Conservation (phyloP, 75 land plant species). For the Adiantum capillusveneris region DNA sequence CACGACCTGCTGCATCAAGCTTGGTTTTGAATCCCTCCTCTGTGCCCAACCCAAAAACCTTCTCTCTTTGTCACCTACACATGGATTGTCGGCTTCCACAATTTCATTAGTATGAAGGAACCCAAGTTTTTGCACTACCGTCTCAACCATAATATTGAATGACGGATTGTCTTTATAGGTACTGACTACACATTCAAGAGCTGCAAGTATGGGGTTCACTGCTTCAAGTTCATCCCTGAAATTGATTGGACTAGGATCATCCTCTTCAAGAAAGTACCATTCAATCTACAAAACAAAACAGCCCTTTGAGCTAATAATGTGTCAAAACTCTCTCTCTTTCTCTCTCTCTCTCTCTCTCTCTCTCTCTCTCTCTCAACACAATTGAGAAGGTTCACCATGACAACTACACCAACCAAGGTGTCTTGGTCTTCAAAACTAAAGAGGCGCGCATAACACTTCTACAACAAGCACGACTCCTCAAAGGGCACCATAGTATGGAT, state of each 20-base stretch:
- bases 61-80: conserved; percentile 26
- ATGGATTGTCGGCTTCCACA: conserved; percentile 4
- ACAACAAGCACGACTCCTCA: too few species aligned
- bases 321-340: too few species aligned
- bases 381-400: too few species aligned
- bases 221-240: conserved; percentile 57
- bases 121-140: not conserved
- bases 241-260: conserved; percentile 33
- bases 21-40: conserved; percentile 46
- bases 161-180: not conserved
- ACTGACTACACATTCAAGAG: not conserved
- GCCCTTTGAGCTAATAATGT: too few species aligned
- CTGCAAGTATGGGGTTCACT: conserved; percentile 25
- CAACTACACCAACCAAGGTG: too few species aligned
- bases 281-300: conserved; percentile 40
- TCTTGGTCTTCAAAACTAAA: too few species aligned
- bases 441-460: too few species aligned
- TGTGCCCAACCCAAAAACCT: conserved; percentile 46
- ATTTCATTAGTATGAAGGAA: not conserved
- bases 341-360: too few species aligned
- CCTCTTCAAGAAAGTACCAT: conserved; percentile 42
- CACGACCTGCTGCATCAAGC: conserved; percentile 48
- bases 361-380: too few species aligned
- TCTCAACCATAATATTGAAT: not conserved
- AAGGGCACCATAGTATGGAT: too few species aligned